These are phyloP conservation scores for Blastobotrys americana DNA, from an alignment of 805 yeast species.

Conservation along the genomic window DNA sequence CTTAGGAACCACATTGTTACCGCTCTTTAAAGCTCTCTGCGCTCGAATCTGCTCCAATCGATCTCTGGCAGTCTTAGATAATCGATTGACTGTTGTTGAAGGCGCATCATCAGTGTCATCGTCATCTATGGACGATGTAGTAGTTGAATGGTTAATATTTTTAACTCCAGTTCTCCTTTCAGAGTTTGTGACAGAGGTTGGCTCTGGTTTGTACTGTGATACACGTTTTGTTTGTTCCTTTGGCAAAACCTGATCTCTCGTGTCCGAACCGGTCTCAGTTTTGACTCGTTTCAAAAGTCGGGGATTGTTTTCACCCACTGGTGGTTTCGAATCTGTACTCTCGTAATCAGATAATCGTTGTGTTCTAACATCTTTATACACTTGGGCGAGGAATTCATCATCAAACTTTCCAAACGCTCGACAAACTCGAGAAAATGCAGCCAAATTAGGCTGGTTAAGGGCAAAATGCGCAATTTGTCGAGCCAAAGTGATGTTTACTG, in stretches of 20 bases:
- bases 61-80: slow-evolving; percentile 13
- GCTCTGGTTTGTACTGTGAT: too few relatives aligned
- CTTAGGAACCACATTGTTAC: too few relatives aligned
- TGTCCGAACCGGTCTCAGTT: too few relatives aligned
- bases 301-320: slow-evolving; percentile 5
- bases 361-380: slow-evolving; percentile 16
- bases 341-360: background rate
- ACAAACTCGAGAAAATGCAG: slow-evolving; percentile 20
- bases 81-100: background rate
- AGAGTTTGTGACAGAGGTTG: too few relatives aligned
- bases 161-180: background rate
- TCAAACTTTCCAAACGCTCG: slow-evolving; percentile 24
- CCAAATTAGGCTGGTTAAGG: slow-evolving; percentile 6
- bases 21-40: too few relatives aligned
- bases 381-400: slow-evolving; percentile 12
- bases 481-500: slow-evolving; percentile 18
- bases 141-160: background rate
- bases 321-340: too few relatives aligned
- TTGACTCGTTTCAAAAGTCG: slow-evolving; percentile 2
- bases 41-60: slow-evolving; percentile 12
- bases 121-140: too few relatives aligned
- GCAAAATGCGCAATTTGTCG: slow-evolving; percentile 18
- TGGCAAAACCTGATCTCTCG: background rate
- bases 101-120: background rate
- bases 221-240: background rate